Base-by-base conservation (phyloP, 257 asterid genomes). In the Ophiorrhiza pumila region DNA sequence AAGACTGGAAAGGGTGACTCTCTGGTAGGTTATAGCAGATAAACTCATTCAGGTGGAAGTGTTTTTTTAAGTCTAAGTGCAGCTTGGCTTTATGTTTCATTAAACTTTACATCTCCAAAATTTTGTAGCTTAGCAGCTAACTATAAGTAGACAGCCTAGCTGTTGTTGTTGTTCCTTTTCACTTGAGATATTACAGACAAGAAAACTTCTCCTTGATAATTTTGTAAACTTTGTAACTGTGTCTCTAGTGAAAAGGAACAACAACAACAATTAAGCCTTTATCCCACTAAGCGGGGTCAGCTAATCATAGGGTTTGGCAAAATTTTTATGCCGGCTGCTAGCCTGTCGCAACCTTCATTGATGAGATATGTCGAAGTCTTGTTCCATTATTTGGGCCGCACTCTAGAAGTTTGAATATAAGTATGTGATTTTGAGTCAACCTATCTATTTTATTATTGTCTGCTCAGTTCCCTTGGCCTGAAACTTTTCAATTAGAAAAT, bases 1-100 rank as follows among this genome's bases (percentile, higher is more conserved):
- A 95, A 92, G 80, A 49, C 96, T 27, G 83, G 84, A 71, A 95
- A 87, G 81, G 63, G 86, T 5, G 98, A 92, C 41, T 86, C 98
- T 57, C 75, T 73, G 65, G 99, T 94, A 85, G 85, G 89, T 81
- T 77, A 31, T 39, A 18, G 46, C 2, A 8, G 47, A 35, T 64
- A 41, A 39, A n/a, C 69, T 59, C 22, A 25, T 59, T 29, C 47
- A 72, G 41, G 52, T 63, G 35, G 7, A 34, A 20, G 12, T 61
- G 45, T 57, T 52, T 43, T 55, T 69, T n/a, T 23, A 68, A 50
- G 52, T 68, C 62, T 58, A 27, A 20, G 56, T 55, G 49, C 29
- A 29, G 13, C 53, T 23, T 65, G 23, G 22, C 2, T 42, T 52
- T 27, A 10, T 69, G 18, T 14, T 50, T 34, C 20, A 23, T 25